A percentile compares a stretch with the other conserved stretches of the same genome.
Evolutionary conservation across 257 asterid genomes (phyloP).

Genomic region (Osmanthus fragrans): DNA sequence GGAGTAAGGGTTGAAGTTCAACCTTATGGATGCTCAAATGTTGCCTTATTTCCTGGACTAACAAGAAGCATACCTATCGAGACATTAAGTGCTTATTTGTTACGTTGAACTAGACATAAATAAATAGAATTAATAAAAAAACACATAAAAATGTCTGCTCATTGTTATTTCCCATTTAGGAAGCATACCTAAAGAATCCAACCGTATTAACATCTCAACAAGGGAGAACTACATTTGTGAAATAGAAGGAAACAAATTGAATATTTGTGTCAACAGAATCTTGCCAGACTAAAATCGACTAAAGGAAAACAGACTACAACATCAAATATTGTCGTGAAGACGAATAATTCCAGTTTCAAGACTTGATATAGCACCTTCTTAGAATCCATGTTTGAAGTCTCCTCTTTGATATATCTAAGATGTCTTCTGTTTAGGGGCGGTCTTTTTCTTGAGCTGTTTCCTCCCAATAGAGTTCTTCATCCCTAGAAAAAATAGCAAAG

Average conservation of each 20-base stretch:
- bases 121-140: background rate
- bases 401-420: conserved; percentile 36
- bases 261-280: background rate
- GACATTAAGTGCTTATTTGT: background rate
- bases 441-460: conserved; percentile 64
- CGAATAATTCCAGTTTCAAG: conserved; percentile 17
- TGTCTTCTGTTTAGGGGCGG: conserved; percentile 54
- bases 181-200: background rate
- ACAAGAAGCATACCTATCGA: too few species aligned
- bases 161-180: background rate
- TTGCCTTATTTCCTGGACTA: too few species aligned
- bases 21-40: too few species aligned
- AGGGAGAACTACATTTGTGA: background rate
- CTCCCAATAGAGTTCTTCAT: conserved; percentile 69
- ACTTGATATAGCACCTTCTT: conserved; percentile 19
- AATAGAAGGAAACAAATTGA: background rate
- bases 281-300: background rate
- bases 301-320: conserved; percentile 19
- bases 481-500: conserved; percentile 73
- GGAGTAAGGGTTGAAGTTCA: too few species aligned
- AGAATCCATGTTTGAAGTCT: conserved; percentile 23
- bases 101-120: background rate
- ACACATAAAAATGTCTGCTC: background rate
- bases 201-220: background rate
- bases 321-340: conserved; percentile 23